Evolutionary conservation across 768 basidiomycete genomes (phyloP), one percentile per base, ranked within the genome.

Genomic region (Sutorius australiensis): DNA sequence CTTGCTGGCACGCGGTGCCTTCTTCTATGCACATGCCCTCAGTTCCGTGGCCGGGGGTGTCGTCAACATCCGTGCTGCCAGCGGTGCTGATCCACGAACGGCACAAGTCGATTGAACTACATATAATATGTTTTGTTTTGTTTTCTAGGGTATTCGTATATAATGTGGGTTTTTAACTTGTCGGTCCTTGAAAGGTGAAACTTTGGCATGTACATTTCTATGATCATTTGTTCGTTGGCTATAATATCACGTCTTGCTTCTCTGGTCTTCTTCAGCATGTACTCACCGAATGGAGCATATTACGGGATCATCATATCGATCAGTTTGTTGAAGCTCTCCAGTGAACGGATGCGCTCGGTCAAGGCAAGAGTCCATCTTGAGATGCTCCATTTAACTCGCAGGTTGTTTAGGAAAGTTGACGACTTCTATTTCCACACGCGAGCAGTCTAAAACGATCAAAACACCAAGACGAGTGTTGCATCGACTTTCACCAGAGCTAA

Each of bases 401-500:
- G 24, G 24, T 24, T 4, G 24, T 24, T 24, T 24, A 24, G 24
- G 24, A 24, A 24, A 24, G 24, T 24, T 24, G 24, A 24, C 4
- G 24, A 24, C 24, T 4, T 24, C 24, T 4, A 24, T 24, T 24
- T 4, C 24, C 24, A 2, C 4, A 24, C 4, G 24, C 24, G 24
- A 4, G 24, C 4, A 24, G 24, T 24, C 24, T 24, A 24, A 24
- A 4, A 24, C 24, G 24, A 4, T 24, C 24, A 4, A 24, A 24
- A 24, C n/a, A n/a, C n/a, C n/a, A n/a, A n/a, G 31, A 51, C 7
- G 77, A 77, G 57, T 80, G 87, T 59, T 68, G 73, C 9, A 72
- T 80, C 58, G 75, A 74, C 60, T 75, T 80, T 58, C 73, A 65
- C 12, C 72, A 82, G 68, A 80, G 83, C 60, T 24, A 2, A 24